Base-by-base conservation (phyloP, 148 eudicot genomes). In the Fagopyrum tataricum region DNA sequence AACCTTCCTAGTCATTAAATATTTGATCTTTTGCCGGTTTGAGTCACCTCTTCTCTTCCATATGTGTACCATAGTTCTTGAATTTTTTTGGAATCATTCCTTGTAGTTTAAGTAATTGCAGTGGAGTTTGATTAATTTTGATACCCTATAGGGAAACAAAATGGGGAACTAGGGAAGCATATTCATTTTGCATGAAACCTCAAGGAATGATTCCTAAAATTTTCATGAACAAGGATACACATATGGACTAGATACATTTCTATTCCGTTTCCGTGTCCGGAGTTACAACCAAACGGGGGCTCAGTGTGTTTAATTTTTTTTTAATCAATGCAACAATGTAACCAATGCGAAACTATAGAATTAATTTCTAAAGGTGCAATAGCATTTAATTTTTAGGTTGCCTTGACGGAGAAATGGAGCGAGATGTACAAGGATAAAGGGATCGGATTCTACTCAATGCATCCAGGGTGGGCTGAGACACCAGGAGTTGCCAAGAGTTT, bases 401-500 rank as follows among this genome's bases (percentile, higher is more conserved):
- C 98, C 77, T 79, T 91, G 78, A 95, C 97, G 12, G 98, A 95
- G 77, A 88, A 87, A 76, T 91, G 96, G 97, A 91, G 97, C 40
- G 90, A 88, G 66, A 74, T 73, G 59, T 88, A 88, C 79, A 85
- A 81, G 69, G 80, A 78, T 73, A 88, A 81, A 76, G 82, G 85
- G 44, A 90, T 90, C 41, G 87, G 86, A 13, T 88, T 90, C 84
- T 90, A 90, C 74, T 73, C 91, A 1, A 95, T 91, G 98, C 98
- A 95, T 87, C 98, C 98, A 2, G 98, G 97, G n/a, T 95, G 97
- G 98, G 97, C 96, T n/a, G 97, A 86, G 84, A 95, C 97, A 23
- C 96, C 98, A 46, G 96, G 97, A 72, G 93, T 94, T 51, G 73
- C 88, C 47, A 88, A 80, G 58, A 94, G 96, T 79, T 72, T 94